Base-by-base conservation (phyloP, 805 yeast genomes). In the Nakazawaea molendinolei region DNA sequence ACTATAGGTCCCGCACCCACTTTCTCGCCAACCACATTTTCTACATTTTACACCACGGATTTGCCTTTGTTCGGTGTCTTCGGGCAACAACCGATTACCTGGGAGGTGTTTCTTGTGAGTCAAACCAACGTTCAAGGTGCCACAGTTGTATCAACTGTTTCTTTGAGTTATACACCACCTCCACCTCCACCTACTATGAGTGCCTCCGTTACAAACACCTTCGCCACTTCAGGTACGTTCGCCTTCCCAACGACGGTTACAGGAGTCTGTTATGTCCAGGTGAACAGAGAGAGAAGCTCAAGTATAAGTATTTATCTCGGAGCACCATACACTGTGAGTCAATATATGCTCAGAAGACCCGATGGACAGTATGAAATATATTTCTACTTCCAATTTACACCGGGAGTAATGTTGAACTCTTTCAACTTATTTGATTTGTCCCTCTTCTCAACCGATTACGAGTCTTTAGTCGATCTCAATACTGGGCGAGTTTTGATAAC, bases 351-450 rank as follows among this genome's bases (percentile, higher is more conserved):
- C n/a, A 20, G 14, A 14, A 8, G 17, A 19, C 10, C 8, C 7
- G 25, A 13, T 20, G 36, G 36, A 8, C 14, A 14, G 7, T 26
- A 33, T 18, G 26, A 15, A 26, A 25, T 33, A 5, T 33, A 19
- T 20, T 33, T 33, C 26, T 33, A 33, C 31, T 26, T 33, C 13
- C 10, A 33, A 10, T 18, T 20, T 14, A 33, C 31, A 5, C 7
- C 23, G 8, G 12, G 17, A 7, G 15, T 3, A 3, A 10, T 3
- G 20, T 20, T 25, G n/a, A 14, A 18, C 20, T 8, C 17, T 5
- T 33, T 33, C 21, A 28, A 33, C 13, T 20, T 33, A 8, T 15
- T 5, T 19, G 36, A 26, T 23, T 18, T 33, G n/a, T 33, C 36
- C 8, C 8, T 33, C 5, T 15, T n/a, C 16, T 15, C 35, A 7